phyloP scores from a whole-genome alignment of 768 basidiomycete genomes.

The Sistotremastrum niveocremeum region DNA sequence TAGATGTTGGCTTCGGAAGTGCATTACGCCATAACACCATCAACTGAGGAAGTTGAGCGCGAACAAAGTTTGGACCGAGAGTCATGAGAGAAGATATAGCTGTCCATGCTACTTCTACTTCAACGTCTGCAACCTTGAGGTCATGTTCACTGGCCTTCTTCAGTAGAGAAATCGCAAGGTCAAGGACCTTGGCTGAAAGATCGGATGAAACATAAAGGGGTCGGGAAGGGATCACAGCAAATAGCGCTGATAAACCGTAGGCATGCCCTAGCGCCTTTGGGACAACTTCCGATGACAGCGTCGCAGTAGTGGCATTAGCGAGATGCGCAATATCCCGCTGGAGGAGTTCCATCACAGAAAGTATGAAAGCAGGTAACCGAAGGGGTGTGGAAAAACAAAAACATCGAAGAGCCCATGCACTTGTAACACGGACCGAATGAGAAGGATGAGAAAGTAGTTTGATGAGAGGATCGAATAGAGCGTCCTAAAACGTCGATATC shows the following conservation, averaged over 20 bases:
- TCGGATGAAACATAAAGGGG: constrained; percentile 94
- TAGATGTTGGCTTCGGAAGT: constrained; percentile 85
- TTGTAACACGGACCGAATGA: constrained; percentile 73
- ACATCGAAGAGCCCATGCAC: constrained; percentile 78
- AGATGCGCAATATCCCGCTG: constrained; percentile 71
- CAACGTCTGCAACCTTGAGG: constrained; percentile 62
- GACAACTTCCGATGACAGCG: constrained; percentile 55
- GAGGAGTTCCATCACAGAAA: constrained; percentile 65
- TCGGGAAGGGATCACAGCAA: constrained; percentile 73
- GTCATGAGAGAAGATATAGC: constrained; percentile 82
- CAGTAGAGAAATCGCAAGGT: constrained; percentile 79
- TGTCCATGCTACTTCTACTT: constrained; percentile 92
- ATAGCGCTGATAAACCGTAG: constrained; percentile 77
- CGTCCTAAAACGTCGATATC: constrained; percentile 37
- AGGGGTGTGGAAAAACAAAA: constrained; percentile 87
- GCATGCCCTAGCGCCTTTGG: constrained; percentile 73
- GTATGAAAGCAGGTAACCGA: constrained; percentile 66
- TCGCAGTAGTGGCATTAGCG: constrained; percentile 57
- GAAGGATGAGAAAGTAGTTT: constrained; percentile 79
- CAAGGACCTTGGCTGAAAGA: constrained; percentile 78
- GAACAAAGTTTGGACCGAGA: constrained; percentile 86
- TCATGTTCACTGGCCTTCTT: constrained; percentile 89
- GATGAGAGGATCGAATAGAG: constrained; percentile 71
- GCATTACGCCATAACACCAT: constrained; percentile 97
- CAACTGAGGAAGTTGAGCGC: constrained; percentile 84